Conservation (phyloP, 2,329 filamentous ascomycete genomes). For the Scolecobasidium constrictum region DNA sequence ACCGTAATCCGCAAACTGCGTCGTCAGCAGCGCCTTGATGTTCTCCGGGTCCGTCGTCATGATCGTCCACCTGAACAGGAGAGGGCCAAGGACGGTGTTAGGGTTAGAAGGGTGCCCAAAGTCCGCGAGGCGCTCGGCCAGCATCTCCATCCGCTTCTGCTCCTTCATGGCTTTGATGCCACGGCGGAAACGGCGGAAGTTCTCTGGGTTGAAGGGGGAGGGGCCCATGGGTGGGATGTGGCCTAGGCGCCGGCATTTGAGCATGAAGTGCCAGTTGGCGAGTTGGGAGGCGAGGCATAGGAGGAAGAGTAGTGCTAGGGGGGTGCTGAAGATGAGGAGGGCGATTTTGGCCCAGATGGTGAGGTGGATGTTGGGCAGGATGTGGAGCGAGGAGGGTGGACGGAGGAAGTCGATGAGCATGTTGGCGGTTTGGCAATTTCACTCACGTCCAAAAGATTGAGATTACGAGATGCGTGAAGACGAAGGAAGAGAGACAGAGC, state of each 20-base stretch:
- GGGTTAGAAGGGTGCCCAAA: background rate
- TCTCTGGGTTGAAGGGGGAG: background rate
- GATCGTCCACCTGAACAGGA: slow-evolving; percentile 22
- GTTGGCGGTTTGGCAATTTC: no score
- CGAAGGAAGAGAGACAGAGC: no score
- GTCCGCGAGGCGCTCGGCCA: background rate
- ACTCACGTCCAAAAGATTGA: no score
- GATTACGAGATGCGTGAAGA: no score
- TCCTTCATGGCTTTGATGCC: background rate
- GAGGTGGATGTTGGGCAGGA: background rate
- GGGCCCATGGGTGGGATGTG: background rate
- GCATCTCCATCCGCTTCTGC: background rate
- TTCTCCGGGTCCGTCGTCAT: slow-evolving; percentile 80
- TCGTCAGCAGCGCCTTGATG: slow-evolving; percentile 80
- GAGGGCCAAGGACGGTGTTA: background rate
- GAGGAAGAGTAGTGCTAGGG: background rate
- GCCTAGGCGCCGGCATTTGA: background rate
- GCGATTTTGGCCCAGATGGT: background rate
- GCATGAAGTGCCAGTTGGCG: background rate
- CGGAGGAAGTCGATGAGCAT: background rate
- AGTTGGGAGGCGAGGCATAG: background rate
- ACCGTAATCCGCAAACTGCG: slow-evolving; percentile 75
- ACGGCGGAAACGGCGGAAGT: background rate
- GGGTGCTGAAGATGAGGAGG: background rate
- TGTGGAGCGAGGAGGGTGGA: background rate